A percentile compares a stretch with the other conserved stretches of the same genome.
Evolutionary conservation across 768 basidiomycete species (phyloP).

Genomic region (Amyloporia xantha): DNA sequence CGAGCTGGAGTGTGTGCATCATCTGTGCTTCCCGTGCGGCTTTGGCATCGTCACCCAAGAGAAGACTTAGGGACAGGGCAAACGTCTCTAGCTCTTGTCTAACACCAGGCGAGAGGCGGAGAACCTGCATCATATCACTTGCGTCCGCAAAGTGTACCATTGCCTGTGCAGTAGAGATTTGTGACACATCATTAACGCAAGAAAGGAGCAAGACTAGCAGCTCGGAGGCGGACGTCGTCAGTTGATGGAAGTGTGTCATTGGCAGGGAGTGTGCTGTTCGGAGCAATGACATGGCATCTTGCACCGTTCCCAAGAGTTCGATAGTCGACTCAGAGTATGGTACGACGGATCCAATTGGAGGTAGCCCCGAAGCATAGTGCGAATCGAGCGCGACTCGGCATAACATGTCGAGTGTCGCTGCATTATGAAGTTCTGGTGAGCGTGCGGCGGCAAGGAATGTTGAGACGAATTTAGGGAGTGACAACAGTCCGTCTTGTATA

Average conservation of each 20-base stretch:
- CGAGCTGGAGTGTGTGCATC: slow-evolving; percentile 56
- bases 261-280: slow-evolving; percentile 48
- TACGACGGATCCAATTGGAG: slow-evolving; percentile 50
- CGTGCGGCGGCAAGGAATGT: slow-evolving; percentile 63
- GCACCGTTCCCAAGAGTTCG: slow-evolving; percentile 45
- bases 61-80: slow-evolving; percentile 48
- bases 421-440: slow-evolving; percentile 55
- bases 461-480: slow-evolving; percentile 52
- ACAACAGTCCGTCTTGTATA: slow-evolving; percentile 48
- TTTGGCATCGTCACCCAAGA: slow-evolving; percentile 66
- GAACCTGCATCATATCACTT: slow-evolving; percentile 45
- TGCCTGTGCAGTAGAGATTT: slow-evolving; percentile 56
- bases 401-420: slow-evolving; percentile 63
- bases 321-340: slow-evolving; percentile 42
- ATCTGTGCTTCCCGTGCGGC: slow-evolving; percentile 65
- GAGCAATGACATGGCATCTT: slow-evolving; percentile 56
- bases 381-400: slow-evolving; percentile 59
- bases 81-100: slow-evolving; percentile 56
- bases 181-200: slow-evolving; percentile 53
- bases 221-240: slow-evolving; percentile 54
- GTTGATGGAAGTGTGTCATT: slow-evolving; percentile 47
- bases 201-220: slow-evolving; percentile 57
- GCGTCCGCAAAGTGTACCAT: slow-evolving; percentile 41
- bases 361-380: slow-evolving; percentile 52
- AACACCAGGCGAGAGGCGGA: slow-evolving; percentile 45